A percentile compares a stretch with the other conserved stretches of the same genome.
Conservation (phyloP, 1,284 basidiomycete genomes). For the Testicularia cyperi region DNA sequence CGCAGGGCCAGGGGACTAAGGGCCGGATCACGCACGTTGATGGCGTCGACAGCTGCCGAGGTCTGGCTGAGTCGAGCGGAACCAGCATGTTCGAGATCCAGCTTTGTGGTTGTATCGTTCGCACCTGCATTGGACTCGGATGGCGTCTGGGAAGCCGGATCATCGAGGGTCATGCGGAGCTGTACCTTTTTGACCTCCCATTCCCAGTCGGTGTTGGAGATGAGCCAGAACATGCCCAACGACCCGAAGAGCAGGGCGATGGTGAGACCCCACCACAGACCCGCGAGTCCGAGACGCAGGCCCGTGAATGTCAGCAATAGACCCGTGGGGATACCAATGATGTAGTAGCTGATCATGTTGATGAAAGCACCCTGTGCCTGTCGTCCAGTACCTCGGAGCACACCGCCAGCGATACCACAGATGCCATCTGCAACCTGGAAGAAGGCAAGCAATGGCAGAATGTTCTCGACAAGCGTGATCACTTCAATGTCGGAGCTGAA, state of each 20-base stretch:
- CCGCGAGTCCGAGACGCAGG: slow-evolving; percentile 56
- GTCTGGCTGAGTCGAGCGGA: slow-evolving; percentile 14
- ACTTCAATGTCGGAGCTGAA: slow-evolving; percentile 83
- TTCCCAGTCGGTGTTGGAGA: slow-evolving; percentile 62
- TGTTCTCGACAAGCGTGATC: slow-evolving; percentile 69
- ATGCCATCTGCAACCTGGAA: slow-evolving; percentile 72
- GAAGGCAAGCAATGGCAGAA: slow-evolving; percentile 72
- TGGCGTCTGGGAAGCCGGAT: slow-evolving; percentile 19
- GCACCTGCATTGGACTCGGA: slow-evolving; percentile 3
- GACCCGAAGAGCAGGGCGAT: slow-evolving; percentile 62
- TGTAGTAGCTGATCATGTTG: slow-evolving; percentile 64
- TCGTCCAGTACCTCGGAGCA: slow-evolving; percentile 76
- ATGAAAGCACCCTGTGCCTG: slow-evolving; percentile 63
- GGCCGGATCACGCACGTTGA: slow-evolving; percentile 20
- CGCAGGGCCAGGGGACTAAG: slow-evolving; percentile 14
- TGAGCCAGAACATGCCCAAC: slow-evolving; percentile 58
- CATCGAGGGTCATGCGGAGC: slow-evolving; percentile 36
- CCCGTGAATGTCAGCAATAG: slow-evolving; percentile 62
- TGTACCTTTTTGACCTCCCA: slow-evolving; percentile 48
- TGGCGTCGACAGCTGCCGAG: slow-evolving; percentile 14
- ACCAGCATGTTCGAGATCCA: slow-evolving; percentile 10
- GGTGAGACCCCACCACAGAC: slow-evolving; percentile 64
- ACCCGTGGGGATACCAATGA: slow-evolving; percentile 63
- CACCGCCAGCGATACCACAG: slow-evolving; percentile 70
- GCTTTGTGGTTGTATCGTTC: too few relatives aligned